Percentiles rank a stretch among this genome's conserved stretches.
These are phyloP conservation scores for Sporisorium sorghi DNA, from an alignment of 1,284 basidiomycete species.

Conservation along the genomic window DNA sequence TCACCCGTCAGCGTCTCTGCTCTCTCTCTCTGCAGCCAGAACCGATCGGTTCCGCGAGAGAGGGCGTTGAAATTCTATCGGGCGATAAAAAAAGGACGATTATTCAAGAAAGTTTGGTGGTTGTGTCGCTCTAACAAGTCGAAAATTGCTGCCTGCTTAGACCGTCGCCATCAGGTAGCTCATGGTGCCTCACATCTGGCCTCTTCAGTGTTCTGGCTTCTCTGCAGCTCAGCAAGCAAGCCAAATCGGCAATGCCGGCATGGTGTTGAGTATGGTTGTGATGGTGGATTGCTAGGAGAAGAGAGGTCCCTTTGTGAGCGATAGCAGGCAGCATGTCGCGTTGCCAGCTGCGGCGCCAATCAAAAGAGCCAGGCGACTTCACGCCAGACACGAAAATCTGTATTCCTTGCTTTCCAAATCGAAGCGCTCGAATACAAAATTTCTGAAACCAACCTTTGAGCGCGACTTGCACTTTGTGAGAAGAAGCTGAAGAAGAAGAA, in stretches of 20 bases:
- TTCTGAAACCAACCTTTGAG: constrained; percentile 9
- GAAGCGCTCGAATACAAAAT: constrained; percentile 7
- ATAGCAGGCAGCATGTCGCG: constrained; percentile 2
- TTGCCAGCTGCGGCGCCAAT: constrained; percentile 14
- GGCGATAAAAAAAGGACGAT: constrained; percentile 9
- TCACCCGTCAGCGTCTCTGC: constrained; percentile 12
- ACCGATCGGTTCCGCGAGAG: constrained; percentile 45
- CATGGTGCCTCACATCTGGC: no score
- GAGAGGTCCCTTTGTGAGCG: neutral
- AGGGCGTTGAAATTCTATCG: constrained; percentile 3
- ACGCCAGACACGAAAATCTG: neutral
- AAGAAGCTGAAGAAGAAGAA: constrained; percentile 7
- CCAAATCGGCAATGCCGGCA: neutral
- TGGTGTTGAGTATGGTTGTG: neutral
- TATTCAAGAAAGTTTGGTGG: neutral
- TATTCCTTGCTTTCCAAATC: neutral
- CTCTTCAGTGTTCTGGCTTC: no score
- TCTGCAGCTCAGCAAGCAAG: no score
- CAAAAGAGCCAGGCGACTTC: neutral
- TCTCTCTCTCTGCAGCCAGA: constrained; percentile 2
- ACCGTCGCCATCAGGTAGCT: no score
- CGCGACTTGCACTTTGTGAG: constrained; percentile 7
- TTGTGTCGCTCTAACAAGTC: neutral
- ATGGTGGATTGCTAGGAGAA: neutral
- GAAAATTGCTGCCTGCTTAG: no score